These are phyloP conservation scores for Aspergillus sp. DNA, from an alignment of 2,329 filamentous ascomycete species.

Conservation along the genomic window DNA sequence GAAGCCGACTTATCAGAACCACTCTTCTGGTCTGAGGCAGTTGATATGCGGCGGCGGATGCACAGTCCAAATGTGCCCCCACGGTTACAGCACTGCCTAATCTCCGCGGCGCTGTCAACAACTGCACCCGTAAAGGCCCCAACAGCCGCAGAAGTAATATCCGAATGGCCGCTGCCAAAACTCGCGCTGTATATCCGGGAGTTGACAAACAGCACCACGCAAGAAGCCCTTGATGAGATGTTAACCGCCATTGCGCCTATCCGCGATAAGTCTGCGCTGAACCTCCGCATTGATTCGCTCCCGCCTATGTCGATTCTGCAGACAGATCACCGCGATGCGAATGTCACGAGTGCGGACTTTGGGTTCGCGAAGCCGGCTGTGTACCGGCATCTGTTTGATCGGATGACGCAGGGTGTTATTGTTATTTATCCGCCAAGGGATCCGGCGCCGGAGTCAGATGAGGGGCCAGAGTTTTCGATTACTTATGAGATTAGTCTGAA, in stretches of 20 bases:
- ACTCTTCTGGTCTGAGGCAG: constrained; percentile 38
- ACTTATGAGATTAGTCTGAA: constrained; percentile 37
- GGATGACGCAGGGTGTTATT: constrained; percentile 23
- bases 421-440: constrained; percentile 32
- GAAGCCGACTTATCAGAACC: constrained; percentile 27
- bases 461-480: constrained; percentile 38
- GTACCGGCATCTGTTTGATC: constrained; percentile 36
- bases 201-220: constrained; percentile 37
- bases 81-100: constrained; percentile 41
- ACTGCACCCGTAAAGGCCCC: constrained; percentile 27
- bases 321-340: constrained; percentile 39
- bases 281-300: constrained; percentile 34
- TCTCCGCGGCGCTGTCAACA: constrained; percentile 28
- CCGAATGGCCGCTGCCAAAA: constrained; percentile 34
- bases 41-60: constrained; percentile 43
- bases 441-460: constrained; percentile 27
- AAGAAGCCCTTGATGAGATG: constrained; percentile 30
- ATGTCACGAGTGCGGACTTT: constrained; percentile 33
- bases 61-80: constrained; percentile 30
- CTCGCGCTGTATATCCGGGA: constrained; percentile 40
- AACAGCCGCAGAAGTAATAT: constrained; percentile 36
- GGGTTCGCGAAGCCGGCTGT: constrained; percentile 37
- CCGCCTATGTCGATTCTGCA: constrained; percentile 38
- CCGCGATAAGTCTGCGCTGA: constrained; percentile 38
- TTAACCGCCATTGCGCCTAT: constrained; percentile 35